Evolutionary conservation across 2,329 filamentous ascomycete genomes (phyloP).

Genomic region (Lanzia echinophila): DNA sequence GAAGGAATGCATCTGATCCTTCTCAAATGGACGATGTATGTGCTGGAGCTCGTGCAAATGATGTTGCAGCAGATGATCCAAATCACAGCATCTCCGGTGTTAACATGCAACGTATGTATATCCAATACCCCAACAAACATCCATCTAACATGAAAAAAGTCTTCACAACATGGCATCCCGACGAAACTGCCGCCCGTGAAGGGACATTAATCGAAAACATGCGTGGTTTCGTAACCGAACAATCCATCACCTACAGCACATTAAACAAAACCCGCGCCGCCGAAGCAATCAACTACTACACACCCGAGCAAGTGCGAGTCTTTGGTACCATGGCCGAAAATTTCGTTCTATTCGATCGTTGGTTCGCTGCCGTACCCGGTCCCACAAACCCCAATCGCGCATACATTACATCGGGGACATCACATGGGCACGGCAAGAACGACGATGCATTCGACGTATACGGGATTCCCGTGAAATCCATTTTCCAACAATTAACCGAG

Average conservation of each 20-base stretch:
- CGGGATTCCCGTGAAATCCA: slow-evolving; percentile 33
- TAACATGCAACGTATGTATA: slow-evolving; percentile 33
- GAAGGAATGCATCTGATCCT: slow-evolving; percentile 25
- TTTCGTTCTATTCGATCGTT: slow-evolving; percentile 39
- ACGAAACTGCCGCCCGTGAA: slow-evolving; percentile 19
- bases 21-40: slow-evolving; percentile 30
- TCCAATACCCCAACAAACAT: not conserved
- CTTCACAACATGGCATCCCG: slow-evolving; percentile 34
- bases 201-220: slow-evolving; percentile 25
- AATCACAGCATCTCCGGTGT: slow-evolving; percentile 38
- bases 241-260: slow-evolving; percentile 32
- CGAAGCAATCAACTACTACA: slow-evolving; percentile 40
- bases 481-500: slow-evolving; percentile 37
- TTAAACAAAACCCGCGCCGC: slow-evolving; percentile 33
- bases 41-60: slow-evolving; percentile 32
- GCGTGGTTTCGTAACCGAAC: slow-evolving; percentile 38
- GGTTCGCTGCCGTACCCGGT: slow-evolving; percentile 36
- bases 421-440: slow-evolving; percentile 34
- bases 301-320: slow-evolving; percentile 35
- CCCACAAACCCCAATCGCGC: slow-evolving; percentile 33
- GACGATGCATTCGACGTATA: slow-evolving; percentile 31
- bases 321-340: slow-evolving; percentile 37
- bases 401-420: slow-evolving; percentile 35
- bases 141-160: slow-evolving; percentile 19
- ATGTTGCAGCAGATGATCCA: slow-evolving; percentile 37